Percentiles rank a stretch among this genome's conserved stretches.
phyloP scores from a whole-genome alignment of 352 stramenopile genomes.

The Globisporangium takayamanum region DNA sequence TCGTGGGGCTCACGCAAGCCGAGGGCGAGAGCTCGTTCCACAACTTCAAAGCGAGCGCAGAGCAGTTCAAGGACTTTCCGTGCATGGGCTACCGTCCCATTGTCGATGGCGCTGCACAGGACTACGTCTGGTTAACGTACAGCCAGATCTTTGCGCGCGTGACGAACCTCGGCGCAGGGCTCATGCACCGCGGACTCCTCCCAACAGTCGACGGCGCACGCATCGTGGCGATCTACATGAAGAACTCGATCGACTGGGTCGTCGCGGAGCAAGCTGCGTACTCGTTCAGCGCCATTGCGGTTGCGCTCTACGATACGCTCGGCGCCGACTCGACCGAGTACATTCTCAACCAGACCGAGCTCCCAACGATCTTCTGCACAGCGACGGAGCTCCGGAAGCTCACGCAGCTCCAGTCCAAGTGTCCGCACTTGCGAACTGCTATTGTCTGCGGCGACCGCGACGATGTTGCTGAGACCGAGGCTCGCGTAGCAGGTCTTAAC shows the following conservation, averaged over 20 bases:
- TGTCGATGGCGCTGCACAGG: slow-evolving; percentile 20
- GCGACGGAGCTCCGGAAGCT: slow-evolving; percentile 45
- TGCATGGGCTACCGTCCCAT: slow-evolving; percentile 41
- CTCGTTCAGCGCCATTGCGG: slow-evolving; percentile 28
- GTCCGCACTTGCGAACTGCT: slow-evolving; percentile 40
- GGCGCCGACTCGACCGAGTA: slow-evolving; percentile 61
- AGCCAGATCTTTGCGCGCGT: slow-evolving; percentile 27
- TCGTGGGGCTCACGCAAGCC: slow-evolving; percentile 33
- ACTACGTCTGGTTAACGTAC: slow-evolving; percentile 61
- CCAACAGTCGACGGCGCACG: slow-evolving; percentile 26
- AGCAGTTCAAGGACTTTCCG: slow-evolving; percentile 20
- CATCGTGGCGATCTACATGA: slow-evolving; percentile 94
- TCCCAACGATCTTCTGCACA: slow-evolving; percentile 63
- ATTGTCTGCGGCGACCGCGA: slow-evolving; percentile 34
- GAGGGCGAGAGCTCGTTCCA: slow-evolving; percentile 41
- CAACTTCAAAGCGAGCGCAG: slow-evolving; percentile 29
- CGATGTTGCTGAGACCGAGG: slow-evolving; percentile 28
- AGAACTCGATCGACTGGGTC: slow-evolving; percentile 95
- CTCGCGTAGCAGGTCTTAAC: slow-evolving; percentile 25
- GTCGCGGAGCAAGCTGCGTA: slow-evolving; percentile 86
- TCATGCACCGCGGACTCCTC: slow-evolving; percentile 42
- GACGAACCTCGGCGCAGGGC: slow-evolving; percentile 27
- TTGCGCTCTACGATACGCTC: slow-evolving; percentile 80
- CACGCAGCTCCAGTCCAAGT: slow-evolving; percentile 27
- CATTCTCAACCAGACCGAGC: slow-evolving; percentile 72